A percentile compares a stretch with the other conserved stretches of the same genome.
These are phyloP conservation scores for Alternaria longipes DNA, from an alignment of 2,329 filamentous ascomycete species.

Conservation along the genomic window DNA sequence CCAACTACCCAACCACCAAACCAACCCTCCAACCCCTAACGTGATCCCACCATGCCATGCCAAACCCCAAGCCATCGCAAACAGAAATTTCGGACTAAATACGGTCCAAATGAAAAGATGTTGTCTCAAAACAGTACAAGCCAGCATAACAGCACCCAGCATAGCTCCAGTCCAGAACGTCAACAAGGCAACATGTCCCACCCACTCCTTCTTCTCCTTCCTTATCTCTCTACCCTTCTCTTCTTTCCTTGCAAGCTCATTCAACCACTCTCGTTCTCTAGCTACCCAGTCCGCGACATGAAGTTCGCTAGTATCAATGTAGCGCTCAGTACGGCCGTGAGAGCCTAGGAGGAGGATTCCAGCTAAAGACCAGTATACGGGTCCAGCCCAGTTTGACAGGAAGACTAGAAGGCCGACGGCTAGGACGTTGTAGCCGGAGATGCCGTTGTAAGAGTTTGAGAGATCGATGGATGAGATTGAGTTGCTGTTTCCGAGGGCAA, in stretches of 20 bases:
- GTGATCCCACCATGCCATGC: conserved; percentile 74
- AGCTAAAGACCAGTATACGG: conserved; percentile 84
- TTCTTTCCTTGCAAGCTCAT: conserved; percentile 30
- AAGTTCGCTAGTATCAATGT: conserved; percentile 29
- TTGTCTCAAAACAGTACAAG: conserved; percentile 82
- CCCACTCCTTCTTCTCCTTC: conserved; percentile 23
- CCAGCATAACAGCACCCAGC: conserved; percentile 81
- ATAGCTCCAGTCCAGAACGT: conserved; percentile 75
- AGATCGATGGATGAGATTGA: conserved; percentile 96
- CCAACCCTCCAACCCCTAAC: conserved; percentile 43
- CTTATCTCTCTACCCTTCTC: conserved; percentile 19
- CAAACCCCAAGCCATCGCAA: conserved; percentile 86
- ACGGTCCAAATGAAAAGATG: conserved; percentile 99
- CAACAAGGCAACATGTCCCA: conserved; percentile 67
- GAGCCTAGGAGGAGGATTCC: conserved; percentile 63
- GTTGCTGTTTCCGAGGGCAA: conserved; percentile 89
- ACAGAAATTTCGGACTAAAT: conserved; percentile 96
- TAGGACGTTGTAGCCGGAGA: conserved; percentile 80
- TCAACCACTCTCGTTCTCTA: conserved; percentile 39
- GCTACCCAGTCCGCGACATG: conserved; percentile 42
- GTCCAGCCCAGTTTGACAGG: conserved; percentile 87
- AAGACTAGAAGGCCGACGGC: conserved; percentile 87
- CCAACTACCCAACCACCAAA: conserved; percentile 48
- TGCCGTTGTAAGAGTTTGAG: conserved; percentile 93
- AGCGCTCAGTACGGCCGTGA: conserved; percentile 28